Evolutionary conservation across 306 rosid genomes (phyloP).

Genomic region (Biancaea sappan): DNA sequence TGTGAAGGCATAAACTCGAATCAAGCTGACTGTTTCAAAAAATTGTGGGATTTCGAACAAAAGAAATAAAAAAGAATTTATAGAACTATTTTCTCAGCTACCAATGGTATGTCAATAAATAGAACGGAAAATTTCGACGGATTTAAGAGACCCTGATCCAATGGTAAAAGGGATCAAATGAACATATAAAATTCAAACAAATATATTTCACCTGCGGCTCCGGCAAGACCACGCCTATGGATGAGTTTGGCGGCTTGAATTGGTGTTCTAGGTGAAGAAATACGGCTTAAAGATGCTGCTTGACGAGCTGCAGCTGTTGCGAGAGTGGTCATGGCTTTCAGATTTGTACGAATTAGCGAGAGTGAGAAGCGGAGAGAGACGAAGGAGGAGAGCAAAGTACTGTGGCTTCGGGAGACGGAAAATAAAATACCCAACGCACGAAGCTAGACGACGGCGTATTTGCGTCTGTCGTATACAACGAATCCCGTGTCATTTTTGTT

Average conservation of each 20-base stretch:
- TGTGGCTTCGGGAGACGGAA: neutral
- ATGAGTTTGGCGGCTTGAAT: conserved; percentile 51
- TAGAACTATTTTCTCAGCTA: neutral
- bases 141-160: neutral
- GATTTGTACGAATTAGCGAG: conserved; percentile 26
- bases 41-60: neutral
- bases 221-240: conserved; percentile 76
- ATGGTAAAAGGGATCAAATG: conserved; percentile 22
- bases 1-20: neutral
- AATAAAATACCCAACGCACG: neutral
- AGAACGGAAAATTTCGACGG: neutral
- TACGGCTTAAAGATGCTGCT: conserved; percentile 61
- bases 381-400: neutral
- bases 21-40: neutral
- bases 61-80: neutral
- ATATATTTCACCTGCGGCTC: conserved; percentile 54
- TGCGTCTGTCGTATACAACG: neutral
- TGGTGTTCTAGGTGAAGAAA: conserved; percentile 50
- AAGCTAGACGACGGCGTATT: conserved; percentile 9
- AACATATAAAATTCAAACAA: neutral
- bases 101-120: neutral
- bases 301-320: conserved; percentile 74
- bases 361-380: neutral
- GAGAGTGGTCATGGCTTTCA: conserved; percentile 66
- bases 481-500: too few relatives aligned